These are phyloP conservation scores for Malus fusca DNA, from an alignment of 306 rosid genomes.

Conservation along the genomic window DNA sequence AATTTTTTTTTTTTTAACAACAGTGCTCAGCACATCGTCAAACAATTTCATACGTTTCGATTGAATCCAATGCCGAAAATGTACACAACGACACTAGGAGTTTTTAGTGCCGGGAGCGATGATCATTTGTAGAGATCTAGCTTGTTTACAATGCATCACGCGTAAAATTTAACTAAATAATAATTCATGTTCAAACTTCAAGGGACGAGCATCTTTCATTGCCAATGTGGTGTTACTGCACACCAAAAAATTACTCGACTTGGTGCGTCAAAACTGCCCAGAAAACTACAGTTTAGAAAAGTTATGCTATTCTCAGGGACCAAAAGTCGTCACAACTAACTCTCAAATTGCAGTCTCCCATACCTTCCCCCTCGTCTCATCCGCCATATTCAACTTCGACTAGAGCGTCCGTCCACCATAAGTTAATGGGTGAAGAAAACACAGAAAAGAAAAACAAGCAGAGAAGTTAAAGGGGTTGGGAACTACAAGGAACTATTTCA, in stretches of 20 bases:
- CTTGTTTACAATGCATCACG: no score
- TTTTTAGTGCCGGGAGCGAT: neutral
- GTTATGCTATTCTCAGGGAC: no score
- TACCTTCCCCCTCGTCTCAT: no score
- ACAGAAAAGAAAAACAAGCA: no score
- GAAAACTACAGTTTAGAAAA: no score
- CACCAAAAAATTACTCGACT: neutral
- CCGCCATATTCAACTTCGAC: no score
- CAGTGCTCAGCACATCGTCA: neutral
- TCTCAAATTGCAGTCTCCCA: neutral
- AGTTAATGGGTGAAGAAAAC: no score
- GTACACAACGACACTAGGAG: neutral
- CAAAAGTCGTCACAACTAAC: no score
- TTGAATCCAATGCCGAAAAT: neutral
- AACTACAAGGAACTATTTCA: neutral
- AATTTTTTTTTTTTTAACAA: neutral
- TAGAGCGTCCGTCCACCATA: no score
- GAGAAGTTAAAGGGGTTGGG: no score
- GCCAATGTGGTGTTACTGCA: neutral
- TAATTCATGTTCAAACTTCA: neutral
- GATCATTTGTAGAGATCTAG: neutral
- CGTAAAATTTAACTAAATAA: neutral
- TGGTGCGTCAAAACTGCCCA: no score
- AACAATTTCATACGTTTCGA: neutral
- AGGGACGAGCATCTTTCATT: neutral